Evolutionary conservation across 208 protist genomes (phyloP).

Genomic region (Phytomonas sp.): DNA sequence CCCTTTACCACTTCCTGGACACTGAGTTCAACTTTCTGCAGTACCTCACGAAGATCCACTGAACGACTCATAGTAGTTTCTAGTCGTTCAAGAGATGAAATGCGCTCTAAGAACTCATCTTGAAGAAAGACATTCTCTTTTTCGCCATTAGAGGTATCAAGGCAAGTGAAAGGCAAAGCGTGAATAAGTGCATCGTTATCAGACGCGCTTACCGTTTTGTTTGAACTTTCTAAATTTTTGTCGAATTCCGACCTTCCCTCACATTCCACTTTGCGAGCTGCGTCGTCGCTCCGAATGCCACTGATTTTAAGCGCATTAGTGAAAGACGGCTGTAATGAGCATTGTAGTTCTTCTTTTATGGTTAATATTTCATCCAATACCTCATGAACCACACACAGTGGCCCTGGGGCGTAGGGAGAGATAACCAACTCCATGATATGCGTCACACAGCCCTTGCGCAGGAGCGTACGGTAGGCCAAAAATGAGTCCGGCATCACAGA

Average conservation of each 20-base stretch:
- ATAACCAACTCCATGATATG: conserved; percentile 36
- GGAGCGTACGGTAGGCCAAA: conserved; percentile 45
- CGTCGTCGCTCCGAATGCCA: not conserved
- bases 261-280: not conserved
- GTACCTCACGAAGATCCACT: conserved; percentile 14
- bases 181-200: not conserved
- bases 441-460: conserved; percentile 36
- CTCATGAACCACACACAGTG: conserved; percentile 52
- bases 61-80: conserved; percentile 19
- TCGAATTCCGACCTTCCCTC: not conserved
- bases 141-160: not conserved
- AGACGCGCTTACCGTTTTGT: not conserved
- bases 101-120: not conserved
- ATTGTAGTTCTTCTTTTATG: not conserved
- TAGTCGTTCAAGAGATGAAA: not conserved
- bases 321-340: not conserved
- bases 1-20: conserved; percentile 14
- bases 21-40: conserved; percentile 12
- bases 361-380: conserved; percentile 12
- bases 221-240: not conserved
- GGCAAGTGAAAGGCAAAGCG: not conserved
- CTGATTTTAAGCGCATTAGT: not conserved
- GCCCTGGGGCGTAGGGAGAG: conserved; percentile 48
- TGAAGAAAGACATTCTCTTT: not conserved
- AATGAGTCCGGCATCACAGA: conserved; percentile 18